These are phyloP conservation scores for Fomitopsis pinicola DNA, from an alignment of 1,284 basidiomycete species.

Conservation along the genomic window DNA sequence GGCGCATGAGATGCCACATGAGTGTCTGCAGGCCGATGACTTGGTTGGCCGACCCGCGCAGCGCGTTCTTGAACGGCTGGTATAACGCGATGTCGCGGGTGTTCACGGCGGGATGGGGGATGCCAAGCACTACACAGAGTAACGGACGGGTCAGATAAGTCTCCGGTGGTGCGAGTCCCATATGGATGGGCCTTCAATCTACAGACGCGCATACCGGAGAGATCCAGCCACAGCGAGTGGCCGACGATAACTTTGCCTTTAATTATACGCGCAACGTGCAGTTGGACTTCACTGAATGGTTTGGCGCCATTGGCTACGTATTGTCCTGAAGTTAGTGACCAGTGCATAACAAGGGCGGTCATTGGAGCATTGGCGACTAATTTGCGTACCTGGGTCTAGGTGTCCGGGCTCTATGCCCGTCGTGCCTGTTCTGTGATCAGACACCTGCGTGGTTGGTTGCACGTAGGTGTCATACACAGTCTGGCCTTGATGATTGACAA, in stretches of 20 bases:
- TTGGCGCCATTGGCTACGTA: slow-evolving; percentile 41
- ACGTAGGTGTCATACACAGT: slow-evolving; percentile 60
- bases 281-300: slow-evolving; percentile 59
- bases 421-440: slow-evolving; percentile 67
- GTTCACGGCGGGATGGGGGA: slow-evolving; percentile 72
- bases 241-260: slow-evolving; percentile 68
- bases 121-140: slow-evolving; percentile 58
- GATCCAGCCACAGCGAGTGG: slow-evolving; percentile 73
- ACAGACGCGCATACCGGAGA: slow-evolving; percentile 50
- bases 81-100: slow-evolving; percentile 81
- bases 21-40: slow-evolving; percentile 70
- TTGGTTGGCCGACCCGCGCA: slow-evolving; percentile 57
- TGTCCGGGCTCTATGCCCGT: slow-evolving; percentile 63
- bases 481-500: slow-evolving; percentile 61
- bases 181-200: not conserved
- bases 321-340: not conserved
- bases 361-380: not conserved
- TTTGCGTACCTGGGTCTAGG: slow-evolving; percentile 30
- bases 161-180: not conserved
- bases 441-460: slow-evolving; percentile 62
- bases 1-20: slow-evolving; percentile 74
- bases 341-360: not conserved
- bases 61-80: slow-evolving; percentile 69
- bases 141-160: not conserved
- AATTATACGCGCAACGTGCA: slow-evolving; percentile 55